phyloP scores from a whole-genome alignment of 441 rosid genomes.

The Eruca vesicaria region DNA sequence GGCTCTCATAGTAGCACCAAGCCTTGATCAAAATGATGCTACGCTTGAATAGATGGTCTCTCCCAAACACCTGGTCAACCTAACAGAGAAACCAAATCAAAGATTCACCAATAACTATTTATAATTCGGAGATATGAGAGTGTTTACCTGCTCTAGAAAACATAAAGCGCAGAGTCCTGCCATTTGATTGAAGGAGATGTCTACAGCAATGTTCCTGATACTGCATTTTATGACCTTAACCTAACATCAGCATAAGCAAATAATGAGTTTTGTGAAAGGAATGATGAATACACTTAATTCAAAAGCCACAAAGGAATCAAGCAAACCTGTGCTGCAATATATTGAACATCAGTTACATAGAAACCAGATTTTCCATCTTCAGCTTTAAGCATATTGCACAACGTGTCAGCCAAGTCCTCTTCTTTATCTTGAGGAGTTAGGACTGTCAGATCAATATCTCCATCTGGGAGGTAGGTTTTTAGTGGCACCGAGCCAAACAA shows the following conservation, averaged over 20 bases:
- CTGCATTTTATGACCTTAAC: constrained; percentile 56
- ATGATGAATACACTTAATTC: background rate
- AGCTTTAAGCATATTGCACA: constrained; percentile 50
- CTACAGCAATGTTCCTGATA: constrained; percentile 47
- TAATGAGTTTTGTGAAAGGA: background rate
- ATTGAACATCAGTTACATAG: constrained; percentile 58
- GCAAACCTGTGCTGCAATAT: constrained; percentile 74
- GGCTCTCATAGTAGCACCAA: constrained; percentile 94
- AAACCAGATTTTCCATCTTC: constrained; percentile 42
- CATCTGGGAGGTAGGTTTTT: constrained; percentile 91
- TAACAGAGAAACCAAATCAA: constrained; percentile 28
- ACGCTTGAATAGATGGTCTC: constrained; percentile 74
- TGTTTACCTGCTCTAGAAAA: constrained; percentile 54
- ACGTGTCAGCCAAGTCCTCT: constrained; percentile 54
- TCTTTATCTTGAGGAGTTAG: constrained; percentile 52
- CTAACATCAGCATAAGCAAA: constrained; percentile 31
- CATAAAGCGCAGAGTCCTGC: constrained; percentile 53
- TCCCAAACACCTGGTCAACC: constrained; percentile 70
- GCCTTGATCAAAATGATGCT: constrained; percentile 79
- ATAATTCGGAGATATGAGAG: background rate
- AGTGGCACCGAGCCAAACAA: constrained; percentile 87
- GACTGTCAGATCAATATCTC: constrained; percentile 85
- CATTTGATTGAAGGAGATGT: constrained; percentile 58
- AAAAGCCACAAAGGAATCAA: background rate
- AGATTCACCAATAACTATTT: background rate